phyloP scores from a whole-genome alignment of 768 basidiomycete genomes.

The Rhodotorula kratochvilovae region DNA sequence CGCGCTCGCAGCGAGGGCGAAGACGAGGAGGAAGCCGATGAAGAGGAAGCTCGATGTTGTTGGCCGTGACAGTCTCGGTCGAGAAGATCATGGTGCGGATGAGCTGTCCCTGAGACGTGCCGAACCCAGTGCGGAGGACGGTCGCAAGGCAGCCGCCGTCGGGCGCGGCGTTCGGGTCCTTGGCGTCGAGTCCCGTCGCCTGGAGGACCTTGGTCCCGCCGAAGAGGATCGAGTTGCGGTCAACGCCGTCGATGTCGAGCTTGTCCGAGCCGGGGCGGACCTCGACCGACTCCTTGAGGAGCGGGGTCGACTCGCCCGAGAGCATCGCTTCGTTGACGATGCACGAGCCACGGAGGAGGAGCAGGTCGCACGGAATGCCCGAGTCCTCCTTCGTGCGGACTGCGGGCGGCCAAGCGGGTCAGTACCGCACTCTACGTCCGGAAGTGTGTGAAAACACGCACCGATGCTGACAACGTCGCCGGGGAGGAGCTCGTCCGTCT shows the following conservation, averaged over 20 bases:
- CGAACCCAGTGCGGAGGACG: conserved; percentile 92
- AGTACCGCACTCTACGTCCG: background rate
- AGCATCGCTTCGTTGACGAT: conserved; percentile 99
- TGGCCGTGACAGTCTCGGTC: conserved; percentile 91
- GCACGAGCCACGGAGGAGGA: conserved; percentile 83
- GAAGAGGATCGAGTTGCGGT: conserved; percentile 85
- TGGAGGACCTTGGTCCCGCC: conserved; percentile 97
- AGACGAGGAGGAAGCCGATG: conserved; percentile 94
- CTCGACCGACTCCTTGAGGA: conserved; percentile 91
- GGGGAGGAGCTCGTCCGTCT: conserved; percentile 81
- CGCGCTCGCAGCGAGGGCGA: conserved; percentile 94
- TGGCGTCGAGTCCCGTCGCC: conserved; percentile 52
- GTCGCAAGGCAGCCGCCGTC: conserved; percentile 88
- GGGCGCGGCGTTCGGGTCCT: conserved; percentile 55
- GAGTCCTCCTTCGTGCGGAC: conserved; percentile 64
- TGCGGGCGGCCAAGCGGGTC: conserved; percentile 18
- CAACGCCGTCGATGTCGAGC: conserved; percentile 77
- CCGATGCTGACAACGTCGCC: conserved; percentile 81
- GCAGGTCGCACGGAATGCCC: conserved; percentile 83
- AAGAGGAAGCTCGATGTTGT: conserved; percentile 95
- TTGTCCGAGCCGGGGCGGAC: conserved; percentile 67
- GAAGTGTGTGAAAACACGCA: conserved; percentile 49
- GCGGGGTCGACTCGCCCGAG: conserved; percentile 93
- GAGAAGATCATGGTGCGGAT: conserved; percentile 99
- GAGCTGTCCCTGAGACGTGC: conserved; percentile 93